Evolutionary conservation across 169 alveolate genomes (phyloP), one percentile per base, ranked within the genome.

Genomic region (Cyclospora cayetanensis): DNA sequence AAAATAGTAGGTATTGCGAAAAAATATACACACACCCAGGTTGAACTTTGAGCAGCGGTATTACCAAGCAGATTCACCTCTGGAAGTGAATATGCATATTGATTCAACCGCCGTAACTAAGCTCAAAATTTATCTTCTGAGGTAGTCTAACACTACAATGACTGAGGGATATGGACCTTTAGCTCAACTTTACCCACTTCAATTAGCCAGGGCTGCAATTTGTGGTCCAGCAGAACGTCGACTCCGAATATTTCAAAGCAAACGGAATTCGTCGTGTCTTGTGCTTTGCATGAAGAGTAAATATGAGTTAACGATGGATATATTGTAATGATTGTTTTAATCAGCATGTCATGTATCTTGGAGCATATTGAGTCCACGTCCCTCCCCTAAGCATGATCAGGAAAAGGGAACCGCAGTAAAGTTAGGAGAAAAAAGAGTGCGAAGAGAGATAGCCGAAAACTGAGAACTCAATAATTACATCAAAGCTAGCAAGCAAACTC

Each of bases 171-270:
- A n/a, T n/a, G n/a, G n/a, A n/a, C n/a, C n/a, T n/a, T 15, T 46
- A 46, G 55, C 55, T 46, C 7, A 9, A 46, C 31, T 27, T 80
- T 25, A 43, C 91, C 27, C 20, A 92, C 94, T 92, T 96, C 98
- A 7, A 96, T 88, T 34, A 96, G 90, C 95, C 96, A 96, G 22
- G 98, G 98, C 55, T 93, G 91, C 31, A 96, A 89, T 72, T 95
- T 93, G 90, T 90, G 79, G 84, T 95, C 97, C 31, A 96, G 63
- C 86, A 94, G 88, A 41, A 96, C 94, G 88, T 95, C 97, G 89
- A 95, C 96, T 55, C 99, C 98, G 43, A 97, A 92, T 7, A 97
- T 42, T 93, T 97, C 98, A 93, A 97, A 97, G 53, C 98, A 96
- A 96, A 96, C 95, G 50, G 95, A 95, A 68, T 95, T 96, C 9